phyloP scores from a whole-genome alignment of 2,329 filamentous ascomycete species.

The Diaporthe sp. region DNA sequence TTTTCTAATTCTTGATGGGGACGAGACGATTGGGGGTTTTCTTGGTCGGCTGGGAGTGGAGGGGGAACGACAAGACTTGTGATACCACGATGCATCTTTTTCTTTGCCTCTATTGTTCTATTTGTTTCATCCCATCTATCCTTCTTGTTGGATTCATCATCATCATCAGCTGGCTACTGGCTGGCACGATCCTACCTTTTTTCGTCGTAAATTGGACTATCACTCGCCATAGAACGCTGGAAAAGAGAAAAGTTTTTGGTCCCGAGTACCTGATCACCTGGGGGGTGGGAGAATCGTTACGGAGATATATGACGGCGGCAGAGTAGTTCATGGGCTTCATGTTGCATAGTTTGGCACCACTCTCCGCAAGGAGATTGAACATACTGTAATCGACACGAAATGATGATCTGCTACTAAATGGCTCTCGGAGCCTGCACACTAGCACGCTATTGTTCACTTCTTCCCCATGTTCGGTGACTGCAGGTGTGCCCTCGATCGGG shows the following conservation, averaged over 20 bases:
- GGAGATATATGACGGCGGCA: slow-evolving; percentile 3
- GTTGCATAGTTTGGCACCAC: slow-evolving; percentile 34
- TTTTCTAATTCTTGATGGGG: slow-evolving; percentile 33
- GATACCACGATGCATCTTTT: slow-evolving; percentile 39
- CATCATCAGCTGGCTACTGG: slow-evolving; percentile 23
- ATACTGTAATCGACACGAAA: slow-evolving; percentile 33
- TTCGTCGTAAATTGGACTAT: slow-evolving; percentile 14
- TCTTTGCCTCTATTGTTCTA: slow-evolving; percentile 13
- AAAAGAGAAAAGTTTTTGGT: slow-evolving; percentile 6
- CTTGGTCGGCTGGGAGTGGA: slow-evolving; percentile 3
- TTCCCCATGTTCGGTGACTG: neutral
- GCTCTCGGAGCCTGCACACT: neutral
- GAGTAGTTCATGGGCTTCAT: slow-evolving; percentile 31
- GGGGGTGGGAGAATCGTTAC: neutral
- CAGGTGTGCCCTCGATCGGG: neutral
- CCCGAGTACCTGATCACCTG: neutral
- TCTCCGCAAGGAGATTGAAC: neutral
- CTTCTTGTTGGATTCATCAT: slow-evolving; percentile 27
- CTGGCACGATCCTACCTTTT: slow-evolving; percentile 29
- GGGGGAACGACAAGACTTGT: slow-evolving; percentile 33
- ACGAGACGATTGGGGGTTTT: slow-evolving; percentile 28
- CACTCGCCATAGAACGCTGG: slow-evolving; percentile 18
- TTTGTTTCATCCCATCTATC: slow-evolving; percentile 21
- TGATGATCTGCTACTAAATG: slow-evolving; percentile 29
- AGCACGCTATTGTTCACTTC: neutral